Evolutionary conservation across 2,329 filamentous ascomycete genomes (phyloP).

Genomic region (Zymoseptoria passerinii): DNA sequence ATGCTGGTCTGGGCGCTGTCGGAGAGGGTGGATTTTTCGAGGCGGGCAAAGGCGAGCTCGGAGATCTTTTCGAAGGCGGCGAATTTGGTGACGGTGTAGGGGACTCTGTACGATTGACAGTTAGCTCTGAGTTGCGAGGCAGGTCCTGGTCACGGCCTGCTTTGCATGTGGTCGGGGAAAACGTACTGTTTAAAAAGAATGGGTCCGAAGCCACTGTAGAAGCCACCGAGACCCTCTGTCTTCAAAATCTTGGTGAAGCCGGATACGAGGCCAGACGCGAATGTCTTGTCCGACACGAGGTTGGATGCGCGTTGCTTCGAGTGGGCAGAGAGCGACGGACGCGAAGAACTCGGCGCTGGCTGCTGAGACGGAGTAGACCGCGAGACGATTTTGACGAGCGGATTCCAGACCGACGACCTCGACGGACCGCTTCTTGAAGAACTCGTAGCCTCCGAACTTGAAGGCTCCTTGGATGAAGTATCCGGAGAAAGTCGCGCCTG

Average conservation of each 20-base stretch:
- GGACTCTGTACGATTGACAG: conserved; percentile 49
- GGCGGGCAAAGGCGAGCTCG: conserved; percentile 55
- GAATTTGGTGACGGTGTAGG: conserved; percentile 88
- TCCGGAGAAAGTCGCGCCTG: conserved; percentile 72
- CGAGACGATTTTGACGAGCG: conserved; percentile 64
- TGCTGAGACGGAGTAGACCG: conserved; percentile 61
- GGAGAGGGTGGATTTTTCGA: conserved; percentile 63
- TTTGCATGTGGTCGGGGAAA: not conserved
- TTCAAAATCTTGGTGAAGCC: conserved; percentile 78
- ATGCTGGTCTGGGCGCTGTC: conserved; percentile 61
- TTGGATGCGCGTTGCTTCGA: conserved; percentile 89
- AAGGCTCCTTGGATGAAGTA: conserved; percentile 87
- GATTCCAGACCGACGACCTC: conserved; percentile 65
- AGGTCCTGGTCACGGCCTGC: not conserved
- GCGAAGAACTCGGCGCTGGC: conserved; percentile 52
- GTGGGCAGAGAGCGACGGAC: conserved; percentile 69
- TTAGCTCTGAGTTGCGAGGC: not conserved
- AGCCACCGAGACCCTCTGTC: conserved; percentile 73
- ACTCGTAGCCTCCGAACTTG: conserved; percentile 87
- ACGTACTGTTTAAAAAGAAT: conserved; percentile 66
- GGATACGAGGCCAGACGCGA: conserved; percentile 68
- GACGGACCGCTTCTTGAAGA: conserved; percentile 86
- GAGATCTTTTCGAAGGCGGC: conserved; percentile 80
- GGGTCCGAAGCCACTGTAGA: conserved; percentile 84
- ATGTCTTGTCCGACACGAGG: conserved; percentile 79